Conservation (phyloP, 2,329 filamentous ascomycete genomes). For the Celoporthe dispersa region DNA sequence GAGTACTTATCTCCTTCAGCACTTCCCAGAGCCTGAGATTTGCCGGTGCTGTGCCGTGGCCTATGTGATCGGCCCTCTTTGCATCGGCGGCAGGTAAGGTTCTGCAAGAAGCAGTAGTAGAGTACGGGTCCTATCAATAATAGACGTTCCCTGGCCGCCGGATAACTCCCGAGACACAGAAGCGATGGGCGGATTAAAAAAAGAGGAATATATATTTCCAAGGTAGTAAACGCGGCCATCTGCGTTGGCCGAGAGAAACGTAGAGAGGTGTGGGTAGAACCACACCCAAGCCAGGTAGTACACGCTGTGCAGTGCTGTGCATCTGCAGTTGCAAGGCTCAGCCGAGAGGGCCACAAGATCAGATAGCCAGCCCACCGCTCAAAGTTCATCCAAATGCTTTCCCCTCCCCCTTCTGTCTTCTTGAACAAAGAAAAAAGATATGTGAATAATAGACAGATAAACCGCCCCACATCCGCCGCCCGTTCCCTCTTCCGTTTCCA, state of each 20-base stretch:
- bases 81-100: background rate
- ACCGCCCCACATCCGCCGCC: background rate
- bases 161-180: background rate
- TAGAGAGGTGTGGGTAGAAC: background rate
- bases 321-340: background rate
- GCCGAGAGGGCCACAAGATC: background rate
- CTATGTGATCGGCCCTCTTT: too few relatives aligned
- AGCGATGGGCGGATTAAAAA: background rate
- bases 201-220: background rate
- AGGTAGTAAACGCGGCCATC: background rate
- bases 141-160: background rate
- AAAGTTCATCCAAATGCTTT: background rate
- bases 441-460: background rate
- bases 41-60: too few relatives aligned
- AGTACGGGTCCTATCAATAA: background rate
- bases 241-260: background rate
- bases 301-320: background rate
- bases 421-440: background rate
- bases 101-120: background rate
- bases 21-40: too few relatives aligned
- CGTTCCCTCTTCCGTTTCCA: background rate
- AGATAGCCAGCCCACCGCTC: slow-evolving; percentile 3
- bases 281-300: background rate
- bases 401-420: background rate
- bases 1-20: too few relatives aligned